Base-by-base conservation (phyloP, 495 filamentous ascomycete genomes). In the Aspergillus mulundensis region DNA sequence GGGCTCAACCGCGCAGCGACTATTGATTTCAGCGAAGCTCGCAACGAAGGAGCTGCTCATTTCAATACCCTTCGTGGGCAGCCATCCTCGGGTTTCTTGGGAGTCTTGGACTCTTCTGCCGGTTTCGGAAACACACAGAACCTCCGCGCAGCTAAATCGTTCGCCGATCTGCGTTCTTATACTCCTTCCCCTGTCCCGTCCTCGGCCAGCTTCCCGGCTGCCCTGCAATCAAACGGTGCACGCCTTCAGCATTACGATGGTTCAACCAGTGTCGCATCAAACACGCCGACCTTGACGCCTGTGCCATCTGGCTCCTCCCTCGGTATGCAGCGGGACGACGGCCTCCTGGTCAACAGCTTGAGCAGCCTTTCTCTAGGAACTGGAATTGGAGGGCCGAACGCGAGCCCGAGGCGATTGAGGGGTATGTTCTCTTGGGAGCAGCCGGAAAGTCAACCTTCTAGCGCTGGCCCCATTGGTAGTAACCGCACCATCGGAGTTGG, bases 21-120 rank as follows among this genome's bases (percentile, higher is more conserved):
- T n/a, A 96, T 95, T 62, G 93, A 97, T 72, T 98, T 98, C 73
- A 91, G 88, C 61, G 94, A 97, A 67, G 85, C 89, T 34, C 87
- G 92, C 7, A 85, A 80, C 21, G 82, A 82, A 43, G 85, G 86
- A 19, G 77, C 78, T 34, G 80, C 82, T 42, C 78, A 88, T 60
- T 90, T 87, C 68, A 84, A 83, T 62, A 84, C 88, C 0, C 77
- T 95, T 43, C 87, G 90, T 39, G 80, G 88, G 44, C 89, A 93
- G 61, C 81, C 81, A 32, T 82, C 43, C 11, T 23, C 85, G 28
- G 87, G 86, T 41, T 86, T 92, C 43, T 77, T 97, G 40, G 90
- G 91, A 41, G 84, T 95, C 53, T 81, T 92, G 18, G 88, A 90
- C 59, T 95, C 92, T 50, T 89, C 91, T 0, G 86, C 87, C 39